Conservation (phyloP, 768 basidiomycete species). For the Suillus variegatus region DNA sequence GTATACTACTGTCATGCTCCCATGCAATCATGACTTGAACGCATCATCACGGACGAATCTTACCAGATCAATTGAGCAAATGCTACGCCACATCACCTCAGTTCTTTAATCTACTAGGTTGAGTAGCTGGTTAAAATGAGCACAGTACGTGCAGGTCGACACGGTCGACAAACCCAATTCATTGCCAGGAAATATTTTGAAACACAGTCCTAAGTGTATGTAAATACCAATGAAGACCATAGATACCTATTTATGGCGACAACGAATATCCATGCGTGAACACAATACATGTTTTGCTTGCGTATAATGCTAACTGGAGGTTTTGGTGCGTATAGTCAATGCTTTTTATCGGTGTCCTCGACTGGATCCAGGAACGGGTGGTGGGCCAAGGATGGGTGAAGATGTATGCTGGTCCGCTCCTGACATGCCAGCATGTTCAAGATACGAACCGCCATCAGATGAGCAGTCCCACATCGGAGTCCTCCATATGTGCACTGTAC, state of each 20-base stretch:
- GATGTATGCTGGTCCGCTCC: neutral
- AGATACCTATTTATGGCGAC: neutral
- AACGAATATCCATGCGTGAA: neutral
- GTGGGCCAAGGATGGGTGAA: neutral
- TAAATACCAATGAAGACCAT: neutral
- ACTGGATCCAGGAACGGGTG: neutral
- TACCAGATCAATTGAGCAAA: neutral
- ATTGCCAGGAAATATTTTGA: neutral
- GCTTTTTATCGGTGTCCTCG: neutral
- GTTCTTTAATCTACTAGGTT: neutral
- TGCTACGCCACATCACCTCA: neutral
- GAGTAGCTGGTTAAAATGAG: neutral
- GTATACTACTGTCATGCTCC: conserved; percentile 17
- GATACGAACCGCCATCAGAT: conserved; percentile 27
- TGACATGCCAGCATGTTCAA: conserved; percentile 17
- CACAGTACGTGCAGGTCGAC: neutral
- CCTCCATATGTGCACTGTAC: conserved; percentile 74
- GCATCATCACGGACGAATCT: neutral
- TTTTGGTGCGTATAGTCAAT: neutral
- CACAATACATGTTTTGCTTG: neutral
- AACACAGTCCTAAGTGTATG: neutral
- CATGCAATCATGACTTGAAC: conserved; percentile 25
- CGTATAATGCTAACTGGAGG: neutral
- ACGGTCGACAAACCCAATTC: neutral
- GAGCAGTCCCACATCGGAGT: conserved; percentile 32